Percentiles rank a stretch among this genome's conserved stretches.
phyloP scores from a whole-genome alignment of 2,329 filamentous ascomycete species.

The Aspergillus sojae region DNA sequence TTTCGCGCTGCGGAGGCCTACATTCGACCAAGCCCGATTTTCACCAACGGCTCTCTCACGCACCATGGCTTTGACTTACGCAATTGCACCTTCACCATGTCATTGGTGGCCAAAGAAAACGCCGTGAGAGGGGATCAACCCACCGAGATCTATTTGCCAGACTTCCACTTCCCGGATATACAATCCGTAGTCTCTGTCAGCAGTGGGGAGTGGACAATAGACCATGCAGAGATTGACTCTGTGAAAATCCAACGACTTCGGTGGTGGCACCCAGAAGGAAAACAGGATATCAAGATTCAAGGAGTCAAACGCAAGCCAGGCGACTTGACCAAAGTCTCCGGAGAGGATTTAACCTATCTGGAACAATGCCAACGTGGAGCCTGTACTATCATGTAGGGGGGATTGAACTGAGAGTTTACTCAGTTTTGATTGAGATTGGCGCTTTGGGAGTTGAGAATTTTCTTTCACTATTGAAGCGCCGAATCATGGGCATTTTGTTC shows the following conservation, averaged over 20 bases:
- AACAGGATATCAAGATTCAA: conserved; percentile 75
- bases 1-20: conserved; percentile 92
- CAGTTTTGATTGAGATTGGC: neutral
- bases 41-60: conserved; percentile 70
- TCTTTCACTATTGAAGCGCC: neutral
- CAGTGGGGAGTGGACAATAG: conserved; percentile 88
- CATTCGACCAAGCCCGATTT: conserved; percentile 79
- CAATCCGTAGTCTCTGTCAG: conserved; percentile 73
- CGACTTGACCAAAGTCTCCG: conserved; percentile 49
- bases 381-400: conserved; percentile 54
- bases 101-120: conserved; percentile 63
- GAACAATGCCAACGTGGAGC: conserved; percentile 58
- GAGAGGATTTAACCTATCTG: conserved; percentile 77
- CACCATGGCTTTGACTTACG: conserved; percentile 81
- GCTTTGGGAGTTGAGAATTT: neutral
- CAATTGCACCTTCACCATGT: conserved; percentile 74
- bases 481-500: neutral
- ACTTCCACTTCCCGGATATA: conserved; percentile 85
- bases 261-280: conserved; percentile 92
- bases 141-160: conserved; percentile 83
- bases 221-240: conserved; percentile 69
- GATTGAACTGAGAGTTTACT: neutral
- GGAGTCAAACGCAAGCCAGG: conserved; percentile 67
- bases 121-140: conserved; percentile 65
- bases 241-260: conserved; percentile 73